Conservation (phyloP, 495 filamentous ascomycete species). For the Penicillium psychrofluorescens region DNA sequence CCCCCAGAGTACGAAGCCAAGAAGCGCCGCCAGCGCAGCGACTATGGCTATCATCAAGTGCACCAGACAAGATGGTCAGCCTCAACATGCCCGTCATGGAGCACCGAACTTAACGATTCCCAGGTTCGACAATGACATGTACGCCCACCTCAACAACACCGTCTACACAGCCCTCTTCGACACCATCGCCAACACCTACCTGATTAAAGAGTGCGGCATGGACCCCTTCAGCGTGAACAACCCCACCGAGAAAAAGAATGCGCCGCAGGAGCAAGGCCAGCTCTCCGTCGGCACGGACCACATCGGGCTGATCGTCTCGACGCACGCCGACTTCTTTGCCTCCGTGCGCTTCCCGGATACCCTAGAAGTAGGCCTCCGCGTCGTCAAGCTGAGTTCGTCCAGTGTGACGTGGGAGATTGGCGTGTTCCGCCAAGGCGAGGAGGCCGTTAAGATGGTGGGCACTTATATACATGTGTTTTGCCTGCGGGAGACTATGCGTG, state of each 20-base stretch:
- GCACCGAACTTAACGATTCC: background rate
- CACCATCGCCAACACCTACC: constrained; percentile 83
- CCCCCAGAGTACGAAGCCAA: constrained; percentile 45
- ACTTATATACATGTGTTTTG: constrained; percentile 89
- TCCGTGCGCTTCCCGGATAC: constrained; percentile 77
- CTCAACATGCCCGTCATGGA: background rate
- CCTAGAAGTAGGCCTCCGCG: constrained; percentile 73
- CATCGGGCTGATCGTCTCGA: constrained; percentile 63
- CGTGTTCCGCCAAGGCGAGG: constrained; percentile 68
- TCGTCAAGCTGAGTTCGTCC: constrained; percentile 75
- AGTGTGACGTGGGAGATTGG: constrained; percentile 92
- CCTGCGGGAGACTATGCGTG: constrained; percentile 61
- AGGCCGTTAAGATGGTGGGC: constrained; percentile 78
- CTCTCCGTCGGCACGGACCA: constrained; percentile 9
- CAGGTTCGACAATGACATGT: constrained; percentile 96
- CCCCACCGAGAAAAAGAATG: constrained; percentile 9
- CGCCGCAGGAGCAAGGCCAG: constrained; percentile 2
- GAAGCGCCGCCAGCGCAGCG: constrained; percentile 49
- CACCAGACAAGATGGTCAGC: constrained; percentile 82
- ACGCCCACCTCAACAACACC: constrained; percentile 79
- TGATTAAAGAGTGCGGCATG: constrained; percentile 72
- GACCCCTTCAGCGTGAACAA: constrained; percentile 52
- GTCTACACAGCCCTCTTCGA: constrained; percentile 80
- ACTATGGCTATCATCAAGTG: constrained; percentile 75
- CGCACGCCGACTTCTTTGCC: constrained; percentile 76